Evolutionary conservation across 768 basidiomycete species (phyloP), one percentile per base, ranked within the genome.

Genomic region (Phanerodontia chrysosporium): DNA sequence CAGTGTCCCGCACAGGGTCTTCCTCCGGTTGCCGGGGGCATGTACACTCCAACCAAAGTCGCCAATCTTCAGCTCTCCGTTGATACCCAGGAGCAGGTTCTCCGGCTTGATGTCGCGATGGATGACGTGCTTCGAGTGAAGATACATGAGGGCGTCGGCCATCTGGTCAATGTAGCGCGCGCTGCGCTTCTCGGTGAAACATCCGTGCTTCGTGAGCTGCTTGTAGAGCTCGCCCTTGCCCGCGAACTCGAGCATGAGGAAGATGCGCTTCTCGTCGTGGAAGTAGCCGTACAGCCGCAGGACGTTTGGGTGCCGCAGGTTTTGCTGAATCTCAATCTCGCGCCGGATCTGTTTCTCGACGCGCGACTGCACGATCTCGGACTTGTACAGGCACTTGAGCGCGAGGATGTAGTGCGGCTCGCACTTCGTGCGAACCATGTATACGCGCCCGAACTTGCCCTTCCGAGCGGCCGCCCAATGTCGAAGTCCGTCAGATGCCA

Each of bases 41-140:
- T 98, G 96, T 8, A 97, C 94, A 66, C 89, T 93, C 96, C 97
- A 99, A 10, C 97, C 97, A 72, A 98, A 98, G 73, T 98, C 96
- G 2, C 87, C 97, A 61, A 99, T 96, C 80, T 99, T 98, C 66
- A 99, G 78, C 70, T 98, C 96, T 42, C 96, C 96, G 65, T 95
- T 93, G 67, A 98, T 83, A 12, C 95, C 95, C 13, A 98, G 78
- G 30, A 99, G 80, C 51, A 99, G 74, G 72, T 99, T 99, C 76
- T 99, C 96, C 0, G 97, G 97, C 73, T 99, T 99, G 76, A 99
- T 99, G 67, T 99, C 97, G 30, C 97, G 85, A 72, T 99, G 97
- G 52, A 98, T 99, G 68, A 99, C 95, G 68, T 98, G 95, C 69
- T 98, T 99, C 54, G 80, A 76, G 70, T 99, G 97, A 18, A 98